Conservation (phyloP, 2,329 filamentous ascomycete genomes). For the Hypoxylon sp. region DNA sequence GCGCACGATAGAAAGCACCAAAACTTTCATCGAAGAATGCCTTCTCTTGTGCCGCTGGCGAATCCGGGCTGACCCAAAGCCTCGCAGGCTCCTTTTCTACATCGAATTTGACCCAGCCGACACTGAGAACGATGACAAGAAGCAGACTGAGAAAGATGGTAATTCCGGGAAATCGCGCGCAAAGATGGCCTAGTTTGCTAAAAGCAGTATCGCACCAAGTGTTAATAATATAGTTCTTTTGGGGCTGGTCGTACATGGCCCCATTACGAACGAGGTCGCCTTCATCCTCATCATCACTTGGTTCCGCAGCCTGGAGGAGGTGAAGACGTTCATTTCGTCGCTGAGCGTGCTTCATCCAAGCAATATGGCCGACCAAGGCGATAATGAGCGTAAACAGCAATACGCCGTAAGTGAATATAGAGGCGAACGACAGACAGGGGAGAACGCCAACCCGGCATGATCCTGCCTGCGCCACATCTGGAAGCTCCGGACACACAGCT, state of each 20-base stretch:
- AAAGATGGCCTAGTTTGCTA: slow-evolving; percentile 78
- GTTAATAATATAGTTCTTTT: slow-evolving; percentile 83
- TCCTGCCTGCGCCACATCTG: slow-evolving; percentile 73
- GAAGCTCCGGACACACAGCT: slow-evolving; percentile 82
- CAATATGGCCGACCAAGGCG: slow-evolving; percentile 76
- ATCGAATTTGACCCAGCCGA: slow-evolving; percentile 89
- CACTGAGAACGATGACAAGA: slow-evolving; percentile 78
- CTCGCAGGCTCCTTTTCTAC: slow-evolving; percentile 90
- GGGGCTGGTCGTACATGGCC: slow-evolving; percentile 80
- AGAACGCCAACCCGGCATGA: slow-evolving; percentile 85
- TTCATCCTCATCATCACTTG: slow-evolving; percentile 94
- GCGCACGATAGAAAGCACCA: slow-evolving; percentile 92
- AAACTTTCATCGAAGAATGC: slow-evolving; percentile 92
- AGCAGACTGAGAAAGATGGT: slow-evolving; percentile 82
- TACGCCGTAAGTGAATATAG: slow-evolving; percentile 84
- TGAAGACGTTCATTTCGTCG: slow-evolving; percentile 84
- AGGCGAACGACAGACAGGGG: slow-evolving; percentile 93
- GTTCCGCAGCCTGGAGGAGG: slow-evolving; percentile 82
- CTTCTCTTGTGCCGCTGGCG: slow-evolving; percentile 90
- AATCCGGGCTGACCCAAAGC: slow-evolving; percentile 96
- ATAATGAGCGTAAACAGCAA: slow-evolving; percentile 73
- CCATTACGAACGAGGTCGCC: slow-evolving; percentile 81
- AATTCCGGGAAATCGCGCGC: slow-evolving; percentile 83
- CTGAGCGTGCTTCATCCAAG: slow-evolving; percentile 76
- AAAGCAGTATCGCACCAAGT: slow-evolving; percentile 83